A percentile compares a stretch with the other conserved stretches of the same genome.
phyloP scores from a whole-genome alignment of 176 grass and related monocot genomes.

The Bonia amplexicaulis region DNA sequence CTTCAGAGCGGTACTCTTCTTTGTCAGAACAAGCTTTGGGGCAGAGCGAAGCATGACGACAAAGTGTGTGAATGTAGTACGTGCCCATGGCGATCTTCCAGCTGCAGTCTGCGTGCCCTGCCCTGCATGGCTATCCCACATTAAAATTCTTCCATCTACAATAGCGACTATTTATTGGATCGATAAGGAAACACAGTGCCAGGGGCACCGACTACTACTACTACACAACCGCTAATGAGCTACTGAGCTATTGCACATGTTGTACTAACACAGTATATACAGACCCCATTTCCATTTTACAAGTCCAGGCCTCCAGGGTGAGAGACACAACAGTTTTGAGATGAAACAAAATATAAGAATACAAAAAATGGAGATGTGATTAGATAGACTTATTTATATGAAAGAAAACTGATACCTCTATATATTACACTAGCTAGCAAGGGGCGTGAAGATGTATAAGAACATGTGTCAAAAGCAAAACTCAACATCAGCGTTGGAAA shows the following conservation, averaged over 20 bases:
- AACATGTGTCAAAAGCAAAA: neutral
- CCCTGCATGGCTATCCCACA: slow-evolving; percentile 28
- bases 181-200: slow-evolving; percentile 4
- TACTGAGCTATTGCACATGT: slow-evolving; percentile 45
- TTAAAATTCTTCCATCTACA: slow-evolving; percentile 40
- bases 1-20: neutral
- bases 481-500: neutral
- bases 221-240: slow-evolving; percentile 42
- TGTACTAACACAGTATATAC: neutral
- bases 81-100: slow-evolving; percentile 11
- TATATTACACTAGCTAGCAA: neutral
- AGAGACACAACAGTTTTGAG: neutral
- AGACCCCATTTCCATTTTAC: neutral
- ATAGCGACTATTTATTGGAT: slow-evolving; percentile 51
- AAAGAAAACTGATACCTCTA: neutral
- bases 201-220: slow-evolving; percentile 21
- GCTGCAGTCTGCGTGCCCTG: slow-evolving; percentile 2
- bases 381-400: neutral
- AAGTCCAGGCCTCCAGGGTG: neutral
- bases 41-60: neutral
- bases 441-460: neutral
- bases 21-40: neutral
- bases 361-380: neutral
- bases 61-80: neutral
- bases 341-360: neutral